Conservation (phyloP, 2,329 filamentous ascomycete species). For the Escovopsis weberi region DNA sequence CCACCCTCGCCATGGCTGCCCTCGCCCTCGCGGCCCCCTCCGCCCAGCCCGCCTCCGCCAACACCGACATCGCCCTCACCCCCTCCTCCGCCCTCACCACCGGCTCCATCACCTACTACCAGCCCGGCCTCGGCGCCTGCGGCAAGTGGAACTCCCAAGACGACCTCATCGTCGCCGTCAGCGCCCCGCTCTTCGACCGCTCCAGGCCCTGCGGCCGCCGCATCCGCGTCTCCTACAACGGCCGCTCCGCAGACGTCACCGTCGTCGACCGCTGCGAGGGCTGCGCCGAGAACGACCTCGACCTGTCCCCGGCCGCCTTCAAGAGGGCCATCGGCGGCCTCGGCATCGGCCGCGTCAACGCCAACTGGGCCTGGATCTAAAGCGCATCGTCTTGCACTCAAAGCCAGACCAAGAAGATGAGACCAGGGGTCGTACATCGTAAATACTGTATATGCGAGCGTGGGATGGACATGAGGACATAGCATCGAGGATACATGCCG, state of each 20-base stretch:
- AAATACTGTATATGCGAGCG: no score
- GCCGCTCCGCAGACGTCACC: conserved; percentile 37
- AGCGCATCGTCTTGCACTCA: not conserved
- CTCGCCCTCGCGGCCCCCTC: conserved; percentile 3
- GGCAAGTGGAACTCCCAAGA: conserved; percentile 37
- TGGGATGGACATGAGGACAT: no score
- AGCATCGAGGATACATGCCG: no score
- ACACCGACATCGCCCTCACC: conserved; percentile 26
- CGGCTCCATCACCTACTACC: conserved; percentile 37
- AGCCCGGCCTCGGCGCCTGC: conserved; percentile 52
- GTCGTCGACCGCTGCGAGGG: conserved; percentile 53
- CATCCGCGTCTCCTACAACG: conserved; percentile 43
- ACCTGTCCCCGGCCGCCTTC: conserved; percentile 33
- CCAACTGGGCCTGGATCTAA: conserved; percentile 14
- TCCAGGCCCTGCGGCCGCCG: conserved; percentile 43
- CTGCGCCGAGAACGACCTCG: conserved; percentile 31
- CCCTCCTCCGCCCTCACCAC: not conserved
- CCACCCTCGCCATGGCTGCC: conserved; percentile 3
- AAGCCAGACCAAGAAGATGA: no score
- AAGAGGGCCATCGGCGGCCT: conserved; percentile 24
- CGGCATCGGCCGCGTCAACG: conserved; percentile 11
- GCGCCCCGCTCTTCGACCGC: conserved; percentile 52
- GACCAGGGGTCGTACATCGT: no score
- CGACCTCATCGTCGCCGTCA: conserved; percentile 53
- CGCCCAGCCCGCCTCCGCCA: not conserved